Evolutionary conservation across 2,329 filamentous ascomycete genomes (phyloP).

Genomic region (Chaetomiaceae sp.): DNA sequence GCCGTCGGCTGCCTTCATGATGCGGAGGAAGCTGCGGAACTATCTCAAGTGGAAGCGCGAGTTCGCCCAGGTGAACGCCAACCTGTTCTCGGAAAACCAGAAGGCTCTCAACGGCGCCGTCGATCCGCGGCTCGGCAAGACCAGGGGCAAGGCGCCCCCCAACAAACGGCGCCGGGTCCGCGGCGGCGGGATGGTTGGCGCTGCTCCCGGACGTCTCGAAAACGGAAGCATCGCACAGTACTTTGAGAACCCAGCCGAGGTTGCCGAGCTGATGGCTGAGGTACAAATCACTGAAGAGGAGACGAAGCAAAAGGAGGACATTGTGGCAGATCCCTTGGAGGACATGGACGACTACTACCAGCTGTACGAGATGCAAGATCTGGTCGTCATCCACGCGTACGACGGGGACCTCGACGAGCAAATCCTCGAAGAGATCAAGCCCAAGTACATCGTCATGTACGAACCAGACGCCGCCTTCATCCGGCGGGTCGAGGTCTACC

Average conservation of each 20-base stretch:
- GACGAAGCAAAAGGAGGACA: conserved; percentile 68
- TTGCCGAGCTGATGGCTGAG: conserved; percentile 76
- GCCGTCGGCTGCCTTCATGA: conserved; percentile 79
- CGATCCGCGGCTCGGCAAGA: conserved; percentile 48
- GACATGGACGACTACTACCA: conserved; percentile 91
- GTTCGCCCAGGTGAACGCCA: conserved; percentile 78
- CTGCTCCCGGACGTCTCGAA: conserved; percentile 58
- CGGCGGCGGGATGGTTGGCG: conserved; percentile 64
- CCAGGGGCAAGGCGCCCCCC: conserved; percentile 58
- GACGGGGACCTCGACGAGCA: conserved; percentile 95
- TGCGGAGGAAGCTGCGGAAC: conserved; percentile 78
- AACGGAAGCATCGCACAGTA: conserved; percentile 72
- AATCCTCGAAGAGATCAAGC: conserved; percentile 89
- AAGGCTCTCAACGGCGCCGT: conserved; percentile 66
- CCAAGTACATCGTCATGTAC: conserved; percentile 97
- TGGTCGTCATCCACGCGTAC: conserved; percentile 87
- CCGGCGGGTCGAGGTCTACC: conserved; percentile 88
- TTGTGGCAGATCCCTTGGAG: conserved; percentile 72
- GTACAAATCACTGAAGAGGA: conserved; percentile 78
- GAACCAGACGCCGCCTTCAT: conserved; percentile 95
- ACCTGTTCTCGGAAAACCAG: conserved; percentile 75
- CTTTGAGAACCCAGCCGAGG: conserved; percentile 78
- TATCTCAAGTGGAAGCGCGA: conserved; percentile 90
- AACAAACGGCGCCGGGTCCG: conserved; percentile 84
- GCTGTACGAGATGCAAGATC: conserved; percentile 84